A percentile compares a stretch with the other conserved stretches of the same genome.
Conservation (phyloP, 139 green algal species). For the Ettlia oleoabundans region DNA sequence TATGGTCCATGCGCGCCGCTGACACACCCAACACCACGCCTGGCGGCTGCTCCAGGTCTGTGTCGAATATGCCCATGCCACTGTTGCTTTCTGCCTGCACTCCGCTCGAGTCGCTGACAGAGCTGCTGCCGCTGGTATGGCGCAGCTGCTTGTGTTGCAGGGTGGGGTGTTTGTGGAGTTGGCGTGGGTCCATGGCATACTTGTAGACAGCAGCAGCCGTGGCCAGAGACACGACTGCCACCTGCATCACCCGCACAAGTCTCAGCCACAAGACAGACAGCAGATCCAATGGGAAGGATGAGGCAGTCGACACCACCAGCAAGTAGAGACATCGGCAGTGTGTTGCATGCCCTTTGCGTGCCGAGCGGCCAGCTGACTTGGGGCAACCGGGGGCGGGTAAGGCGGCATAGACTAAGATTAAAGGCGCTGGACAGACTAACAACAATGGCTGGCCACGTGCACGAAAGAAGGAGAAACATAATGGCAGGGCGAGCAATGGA, state of each 20-base stretch:
- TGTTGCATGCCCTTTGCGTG: too few relatives aligned
- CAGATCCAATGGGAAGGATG: neutral
- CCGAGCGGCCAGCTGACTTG: too few relatives aligned
- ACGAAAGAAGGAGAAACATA: too few relatives aligned
- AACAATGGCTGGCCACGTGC: too few relatives aligned
- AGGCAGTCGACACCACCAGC: neutral
- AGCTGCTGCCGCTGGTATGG: neutral
- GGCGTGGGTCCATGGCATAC: constrained; percentile 46
- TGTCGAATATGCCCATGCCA: too few relatives aligned
- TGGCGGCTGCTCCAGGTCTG: neutral
- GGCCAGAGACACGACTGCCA: constrained; percentile 46
- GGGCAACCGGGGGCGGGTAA: too few relatives aligned
- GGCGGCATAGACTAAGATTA: too few relatives aligned
- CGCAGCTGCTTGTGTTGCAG: neutral
- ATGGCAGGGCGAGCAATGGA: too few relatives aligned
- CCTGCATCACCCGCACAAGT: neutral
- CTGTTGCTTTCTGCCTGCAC: too few relatives aligned
- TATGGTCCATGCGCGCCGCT: neutral
- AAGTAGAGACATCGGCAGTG: too few relatives aligned
- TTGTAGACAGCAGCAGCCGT: constrained; percentile 32
- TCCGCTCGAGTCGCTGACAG: neutral
- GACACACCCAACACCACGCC: too few relatives aligned
- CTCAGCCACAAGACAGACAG: neutral
- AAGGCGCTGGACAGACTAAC: too few relatives aligned
- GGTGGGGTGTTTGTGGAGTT: constrained; percentile 16